A percentile compares a stretch with the other conserved stretches of the same genome.
Conservation (phyloP, 2,329 filamentous ascomycete species). For the Neopestalotiopsis rosae region DNA sequence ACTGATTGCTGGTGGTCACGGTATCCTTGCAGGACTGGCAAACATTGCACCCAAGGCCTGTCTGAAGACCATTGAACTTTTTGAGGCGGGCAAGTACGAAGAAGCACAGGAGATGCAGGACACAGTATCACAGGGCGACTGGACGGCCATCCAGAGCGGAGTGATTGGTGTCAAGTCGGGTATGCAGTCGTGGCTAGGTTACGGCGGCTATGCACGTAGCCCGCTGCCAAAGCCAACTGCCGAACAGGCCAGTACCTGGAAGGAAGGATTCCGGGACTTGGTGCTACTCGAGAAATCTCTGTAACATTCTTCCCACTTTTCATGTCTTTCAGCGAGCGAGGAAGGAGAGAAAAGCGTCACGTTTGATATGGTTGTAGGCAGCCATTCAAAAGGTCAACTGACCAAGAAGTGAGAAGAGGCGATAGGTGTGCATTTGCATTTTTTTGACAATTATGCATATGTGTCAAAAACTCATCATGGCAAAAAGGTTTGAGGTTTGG, state of each 20-base stretch:
- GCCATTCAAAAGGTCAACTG: background rate
- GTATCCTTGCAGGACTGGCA: constrained; percentile 74
- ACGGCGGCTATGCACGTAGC: constrained; percentile 62
- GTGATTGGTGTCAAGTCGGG: constrained; percentile 75
- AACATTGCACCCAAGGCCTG: constrained; percentile 74
- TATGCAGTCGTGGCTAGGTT: constrained; percentile 69
- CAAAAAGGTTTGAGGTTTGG: background rate
- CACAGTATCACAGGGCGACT: constrained; percentile 71
- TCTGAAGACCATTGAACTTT: constrained; percentile 65
- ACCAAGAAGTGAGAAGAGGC: background rate
- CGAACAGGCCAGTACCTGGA: constrained; percentile 56
- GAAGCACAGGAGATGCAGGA: constrained; percentile 71
- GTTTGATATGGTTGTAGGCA: background rate
- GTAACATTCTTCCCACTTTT: constrained; percentile 30
- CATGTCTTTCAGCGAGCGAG: background rate
- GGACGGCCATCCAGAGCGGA: constrained; percentile 74
- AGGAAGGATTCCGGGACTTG: constrained; percentile 60
- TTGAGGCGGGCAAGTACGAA: constrained; percentile 57
- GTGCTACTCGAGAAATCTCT: constrained; percentile 56
- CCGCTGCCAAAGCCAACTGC: constrained; percentile 56
- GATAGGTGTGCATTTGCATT: background rate
- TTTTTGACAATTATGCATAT: no score
- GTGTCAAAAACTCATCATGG: background rate
- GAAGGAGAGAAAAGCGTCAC: background rate
- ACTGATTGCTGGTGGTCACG: constrained; percentile 70